These are phyloP conservation scores for Thecaphora thlaspeos DNA, from an alignment of 1,284 basidiomycete species.

Conservation along the genomic window DNA sequence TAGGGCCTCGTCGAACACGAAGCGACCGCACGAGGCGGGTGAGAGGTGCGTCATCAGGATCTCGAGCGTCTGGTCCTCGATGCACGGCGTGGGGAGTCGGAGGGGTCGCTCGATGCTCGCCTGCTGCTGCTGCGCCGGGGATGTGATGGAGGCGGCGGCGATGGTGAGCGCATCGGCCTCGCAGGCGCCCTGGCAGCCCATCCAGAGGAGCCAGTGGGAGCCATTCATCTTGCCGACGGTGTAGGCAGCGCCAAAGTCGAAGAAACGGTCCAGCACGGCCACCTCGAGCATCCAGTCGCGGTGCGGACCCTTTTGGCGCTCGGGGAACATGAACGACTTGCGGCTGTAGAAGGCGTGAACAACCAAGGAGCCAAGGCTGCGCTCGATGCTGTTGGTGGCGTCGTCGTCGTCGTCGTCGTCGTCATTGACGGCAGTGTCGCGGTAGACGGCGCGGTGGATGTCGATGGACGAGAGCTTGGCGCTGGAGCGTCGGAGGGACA, in stretches of 20 bases:
- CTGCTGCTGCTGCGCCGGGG: slow-evolving; percentile 1
- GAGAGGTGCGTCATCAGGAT: slow-evolving; percentile 97
- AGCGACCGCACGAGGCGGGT: slow-evolving; percentile 71
- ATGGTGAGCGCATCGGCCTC: slow-evolving; percentile 48
- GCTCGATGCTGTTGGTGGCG: slow-evolving; percentile 14
- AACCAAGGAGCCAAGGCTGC: slow-evolving; percentile 44
- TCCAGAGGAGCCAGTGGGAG: slow-evolving; percentile 96
- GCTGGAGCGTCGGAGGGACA: slow-evolving; percentile 19
- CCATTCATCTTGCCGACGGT: slow-evolving; percentile 97
- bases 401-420: slow-evolving; percentile 8
- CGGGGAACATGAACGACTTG: slow-evolving; percentile 99
- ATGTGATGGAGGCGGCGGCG: slow-evolving; percentile 14
- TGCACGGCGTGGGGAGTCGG: slow-evolving; percentile 26
- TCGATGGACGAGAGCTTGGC: slow-evolving; percentile 18
- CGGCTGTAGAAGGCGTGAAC: slow-evolving; percentile 79
- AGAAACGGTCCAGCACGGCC: slow-evolving; percentile 83
- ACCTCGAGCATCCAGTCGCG: slow-evolving; percentile 93
- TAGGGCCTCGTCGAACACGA: slow-evolving; percentile 66
- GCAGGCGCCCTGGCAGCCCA: slow-evolving; percentile 45
- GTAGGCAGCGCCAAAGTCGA: slow-evolving; percentile 80
- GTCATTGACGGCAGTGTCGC: slow-evolving; percentile 3
- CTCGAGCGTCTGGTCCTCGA: slow-evolving; percentile 86
- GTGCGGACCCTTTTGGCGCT: slow-evolving; percentile 90
- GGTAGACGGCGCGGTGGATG: slow-evolving; percentile 4
- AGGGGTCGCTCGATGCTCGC: slow-evolving; percentile 34